Evolutionary conservation across 495 filamentous ascomycete genomes (phyloP).

Genomic region (Hypoxylon fragiforme): DNA sequence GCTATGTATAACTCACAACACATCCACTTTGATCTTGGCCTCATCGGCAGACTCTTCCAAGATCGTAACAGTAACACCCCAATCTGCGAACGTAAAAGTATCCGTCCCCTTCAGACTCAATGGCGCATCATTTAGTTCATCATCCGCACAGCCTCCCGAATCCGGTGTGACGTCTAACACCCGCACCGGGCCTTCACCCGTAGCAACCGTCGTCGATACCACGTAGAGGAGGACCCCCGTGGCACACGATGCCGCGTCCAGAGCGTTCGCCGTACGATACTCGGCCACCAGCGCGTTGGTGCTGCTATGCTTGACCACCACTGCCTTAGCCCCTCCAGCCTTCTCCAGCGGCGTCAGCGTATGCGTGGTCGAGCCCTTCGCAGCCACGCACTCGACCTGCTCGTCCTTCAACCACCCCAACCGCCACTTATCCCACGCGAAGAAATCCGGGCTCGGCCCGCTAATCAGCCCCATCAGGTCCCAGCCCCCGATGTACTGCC

Average conservation of each 20-base stretch:
- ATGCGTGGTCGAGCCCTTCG: slow-evolving; percentile 23
- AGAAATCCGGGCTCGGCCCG: slow-evolving; percentile 41
- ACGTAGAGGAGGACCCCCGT: slow-evolving; percentile 36
- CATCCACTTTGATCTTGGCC: slow-evolving; percentile 22
- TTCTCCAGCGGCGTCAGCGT: slow-evolving; percentile 32
- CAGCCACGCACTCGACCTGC: slow-evolving; percentile 34
- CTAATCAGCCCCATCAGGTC: slow-evolving; percentile 41
- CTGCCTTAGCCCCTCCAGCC: slow-evolving; percentile 26
- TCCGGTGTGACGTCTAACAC: slow-evolving; percentile 31
- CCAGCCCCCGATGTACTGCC: slow-evolving; percentile 39
- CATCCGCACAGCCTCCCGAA: slow-evolving; percentile 28
- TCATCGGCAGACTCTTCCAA: slow-evolving; percentile 10
- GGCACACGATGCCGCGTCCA: slow-evolving; percentile 28
- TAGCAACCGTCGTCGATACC: slow-evolving; percentile 23
- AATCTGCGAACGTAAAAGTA: slow-evolving; percentile 19
- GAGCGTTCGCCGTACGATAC: slow-evolving; percentile 18
- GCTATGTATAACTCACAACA: too few relatives aligned
- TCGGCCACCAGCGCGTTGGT: slow-evolving; percentile 33
- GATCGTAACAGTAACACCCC: slow-evolving; percentile 30
- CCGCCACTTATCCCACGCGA: slow-evolving; percentile 43
- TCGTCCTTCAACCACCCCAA: slow-evolving; percentile 37
- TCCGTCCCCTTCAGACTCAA: slow-evolving; percentile 21
- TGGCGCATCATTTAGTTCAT: slow-evolving; percentile 33
- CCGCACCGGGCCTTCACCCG: slow-evolving; percentile 31
- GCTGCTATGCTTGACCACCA: slow-evolving; percentile 30